Conservation (phyloP, 106 monocot genomes). For the Phalaenopsis equestris region DNA sequence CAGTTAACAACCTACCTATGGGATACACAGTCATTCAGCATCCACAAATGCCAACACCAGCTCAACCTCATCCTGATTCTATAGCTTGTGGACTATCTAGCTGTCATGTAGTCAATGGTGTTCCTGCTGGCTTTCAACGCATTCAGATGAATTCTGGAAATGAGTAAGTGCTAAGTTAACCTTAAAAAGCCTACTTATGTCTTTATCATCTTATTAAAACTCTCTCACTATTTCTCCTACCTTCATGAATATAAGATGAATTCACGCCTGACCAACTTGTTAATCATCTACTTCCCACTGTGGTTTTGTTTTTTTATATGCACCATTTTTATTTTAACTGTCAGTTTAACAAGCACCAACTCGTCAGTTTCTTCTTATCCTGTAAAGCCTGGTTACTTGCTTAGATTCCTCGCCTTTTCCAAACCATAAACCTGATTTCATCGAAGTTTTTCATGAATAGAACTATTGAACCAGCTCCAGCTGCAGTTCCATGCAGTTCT, state of each 20-base stretch:
- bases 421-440: constrained; percentile 3
- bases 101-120: constrained; percentile 83
- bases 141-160: constrained; percentile 57
- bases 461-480: constrained; percentile 19
- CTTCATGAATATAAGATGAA: neutral
- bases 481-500: constrained; percentile 31
- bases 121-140: constrained; percentile 64
- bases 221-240: neutral
- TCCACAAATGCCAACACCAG: constrained; percentile 54
- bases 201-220: neutral
- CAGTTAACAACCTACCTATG: constrained; percentile 77
- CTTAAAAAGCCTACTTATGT: neutral
- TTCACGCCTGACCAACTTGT: neutral
- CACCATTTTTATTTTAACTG: neutral
- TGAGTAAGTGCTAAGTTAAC: constrained; percentile 38
- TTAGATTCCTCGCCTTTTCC: neutral
- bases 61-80: constrained; percentile 69
- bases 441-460: constrained; percentile 37
- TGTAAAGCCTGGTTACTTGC: too few relatives aligned
- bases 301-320: neutral
- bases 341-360: neutral
- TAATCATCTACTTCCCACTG: too few relatives aligned
- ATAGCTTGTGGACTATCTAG: constrained; percentile 40
- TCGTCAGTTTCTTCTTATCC: too few relatives aligned
- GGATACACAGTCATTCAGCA: constrained; percentile 87